Conservation (phyloP, 345 rosid genomes). For the Raphanus raphanistrum region DNA sequence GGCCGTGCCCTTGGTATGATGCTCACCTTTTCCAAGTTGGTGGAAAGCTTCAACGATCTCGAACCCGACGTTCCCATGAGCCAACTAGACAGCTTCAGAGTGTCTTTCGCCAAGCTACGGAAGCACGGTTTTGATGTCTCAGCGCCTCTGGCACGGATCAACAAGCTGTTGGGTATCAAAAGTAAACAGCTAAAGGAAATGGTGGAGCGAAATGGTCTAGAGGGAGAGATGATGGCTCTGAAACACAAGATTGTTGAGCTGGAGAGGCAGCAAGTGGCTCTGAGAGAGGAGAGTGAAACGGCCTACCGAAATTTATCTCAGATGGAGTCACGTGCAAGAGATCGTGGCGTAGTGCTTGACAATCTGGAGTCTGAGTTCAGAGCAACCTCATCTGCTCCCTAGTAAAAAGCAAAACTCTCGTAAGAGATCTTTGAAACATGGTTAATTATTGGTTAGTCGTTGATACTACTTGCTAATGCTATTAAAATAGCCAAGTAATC, state of each 20-base stretch:
- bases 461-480: too few relatives aligned
- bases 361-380: constrained; percentile 13
- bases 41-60: constrained; percentile 48
- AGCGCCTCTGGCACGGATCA: constrained; percentile 38
- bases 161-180: constrained; percentile 45
- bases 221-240: constrained; percentile 26
- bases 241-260: constrained; percentile 40
- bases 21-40: constrained; percentile 53
- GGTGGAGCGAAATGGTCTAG: constrained; percentile 30
- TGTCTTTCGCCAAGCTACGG: constrained; percentile 50
- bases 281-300: constrained; percentile 2
- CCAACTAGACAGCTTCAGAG: constrained; percentile 43
- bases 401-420: constrained; percentile 10
- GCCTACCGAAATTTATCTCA: constrained; percentile 20
- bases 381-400: constrained; percentile 37
- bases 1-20: constrained; percentile 38
- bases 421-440: too few relatives aligned
- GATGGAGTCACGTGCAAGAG: constrained; percentile 26
- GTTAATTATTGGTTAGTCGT: background rate
- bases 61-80: constrained; percentile 35
- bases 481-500: too few relatives aligned
- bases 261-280: constrained; percentile 31
- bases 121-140: constrained; percentile 56
- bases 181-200: constrained; percentile 32
- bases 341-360: constrained; percentile 12